A percentile compares a stretch with the other conserved stretches of the same genome.
Conservation (phyloP, 202 grass and related monocot species). For the Panicum virgatum region DNA sequence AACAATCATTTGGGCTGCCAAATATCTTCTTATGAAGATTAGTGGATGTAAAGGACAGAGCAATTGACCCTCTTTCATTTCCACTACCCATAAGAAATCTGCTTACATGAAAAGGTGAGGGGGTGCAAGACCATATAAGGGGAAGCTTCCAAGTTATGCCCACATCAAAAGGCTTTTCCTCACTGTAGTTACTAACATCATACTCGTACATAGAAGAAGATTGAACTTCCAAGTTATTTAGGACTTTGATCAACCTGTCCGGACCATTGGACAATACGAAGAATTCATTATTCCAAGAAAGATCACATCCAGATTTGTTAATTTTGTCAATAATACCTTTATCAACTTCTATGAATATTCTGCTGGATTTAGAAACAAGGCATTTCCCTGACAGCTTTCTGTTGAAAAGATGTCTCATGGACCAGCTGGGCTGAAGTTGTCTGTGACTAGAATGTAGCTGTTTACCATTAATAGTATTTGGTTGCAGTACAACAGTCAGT, state of each 20-base stretch:
- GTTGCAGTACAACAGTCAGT: slow-evolving; percentile 77
- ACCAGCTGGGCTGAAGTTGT: slow-evolving; percentile 82
- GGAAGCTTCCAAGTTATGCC: slow-evolving; percentile 84
- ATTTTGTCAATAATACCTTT: slow-evolving; percentile 44
- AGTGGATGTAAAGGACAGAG: slow-evolving; percentile 79
- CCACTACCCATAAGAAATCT: slow-evolving; percentile 96
- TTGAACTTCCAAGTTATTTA: slow-evolving; percentile 42
- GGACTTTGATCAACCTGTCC: slow-evolving; percentile 61
- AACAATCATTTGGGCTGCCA: slow-evolving; percentile 59
- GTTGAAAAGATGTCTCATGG: slow-evolving; percentile 78
- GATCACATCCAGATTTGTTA: slow-evolving; percentile 44
- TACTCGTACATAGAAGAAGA: slow-evolving; percentile 71
- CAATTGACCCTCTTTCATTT: slow-evolving; percentile 94
- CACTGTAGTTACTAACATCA: slow-evolving; percentile 62
- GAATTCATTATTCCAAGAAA: slow-evolving; percentile 58
- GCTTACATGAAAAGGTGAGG: slow-evolving; percentile 68
- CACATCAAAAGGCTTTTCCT: slow-evolving; percentile 77
- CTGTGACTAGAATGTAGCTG: slow-evolving; percentile 37
- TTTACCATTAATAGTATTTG: slow-evolving; percentile 39
- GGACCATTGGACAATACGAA: slow-evolving; percentile 61
- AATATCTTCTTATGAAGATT: slow-evolving; percentile 51
- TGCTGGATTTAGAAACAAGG: slow-evolving; percentile 71
- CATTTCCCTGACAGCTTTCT: slow-evolving; percentile 73
- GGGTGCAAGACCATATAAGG: slow-evolving; percentile 58
- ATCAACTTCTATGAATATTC: slow-evolving; percentile 84